Evolutionary conservation across 208 protist species (phyloP).

Genomic region (Leishmania aethiopica): DNA sequence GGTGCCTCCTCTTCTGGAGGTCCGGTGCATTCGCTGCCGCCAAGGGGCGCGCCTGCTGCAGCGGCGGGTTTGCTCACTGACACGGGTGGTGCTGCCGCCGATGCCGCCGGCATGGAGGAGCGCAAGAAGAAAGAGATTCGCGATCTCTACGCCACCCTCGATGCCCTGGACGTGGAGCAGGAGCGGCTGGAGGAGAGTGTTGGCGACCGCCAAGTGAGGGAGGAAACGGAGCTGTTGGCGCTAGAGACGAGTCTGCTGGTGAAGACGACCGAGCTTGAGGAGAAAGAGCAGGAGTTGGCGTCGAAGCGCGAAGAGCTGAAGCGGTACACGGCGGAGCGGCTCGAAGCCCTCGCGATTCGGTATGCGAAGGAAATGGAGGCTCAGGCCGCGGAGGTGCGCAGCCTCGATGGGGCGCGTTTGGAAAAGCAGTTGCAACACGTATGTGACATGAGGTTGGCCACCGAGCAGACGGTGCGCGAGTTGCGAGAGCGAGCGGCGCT

Average conservation of each 20-base stretch:
- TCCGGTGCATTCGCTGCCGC: not conserved
- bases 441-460: constrained; percentile 1
- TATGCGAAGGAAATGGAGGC: constrained; percentile 31
- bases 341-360: constrained; percentile 29
- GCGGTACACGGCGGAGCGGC: constrained; percentile 32
- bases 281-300: constrained; percentile 29
- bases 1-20: not conserved
- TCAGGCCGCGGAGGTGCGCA: constrained; percentile 37
- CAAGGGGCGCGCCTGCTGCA: not conserved
- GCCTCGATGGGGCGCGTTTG: constrained; percentile 38
- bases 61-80: not conserved
- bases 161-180: constrained; percentile 57
- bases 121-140: constrained; percentile 21
- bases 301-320: constrained; percentile 27
- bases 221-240: constrained; percentile 60
- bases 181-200: constrained; percentile 36
- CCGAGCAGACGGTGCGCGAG: constrained; percentile 16
- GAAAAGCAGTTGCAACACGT: constrained; percentile 43
- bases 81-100: not conserved
- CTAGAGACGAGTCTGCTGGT: constrained; percentile 54
- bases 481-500: constrained; percentile 39
- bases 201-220: constrained; percentile 48
- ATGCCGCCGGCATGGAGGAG: constrained; percentile 7
- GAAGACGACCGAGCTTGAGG: constrained; percentile 55
- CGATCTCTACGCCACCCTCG: constrained; percentile 46